These are phyloP conservation scores for Ascochyta koolunga DNA, from an alignment of 2,329 filamentous ascomycete species.

Conservation along the genomic window DNA sequence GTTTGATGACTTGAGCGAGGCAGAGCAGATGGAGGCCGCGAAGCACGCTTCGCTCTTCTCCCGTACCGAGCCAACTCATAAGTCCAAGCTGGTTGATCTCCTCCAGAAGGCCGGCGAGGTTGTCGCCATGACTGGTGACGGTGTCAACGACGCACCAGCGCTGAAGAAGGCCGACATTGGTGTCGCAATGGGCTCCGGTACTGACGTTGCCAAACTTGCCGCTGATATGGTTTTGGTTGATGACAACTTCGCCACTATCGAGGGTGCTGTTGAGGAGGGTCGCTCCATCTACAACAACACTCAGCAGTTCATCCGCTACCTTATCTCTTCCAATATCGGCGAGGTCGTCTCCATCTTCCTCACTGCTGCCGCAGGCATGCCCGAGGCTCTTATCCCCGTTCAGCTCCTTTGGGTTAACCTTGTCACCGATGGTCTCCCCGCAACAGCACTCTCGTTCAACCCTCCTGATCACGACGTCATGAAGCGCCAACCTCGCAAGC, in stretches of 20 bases:
- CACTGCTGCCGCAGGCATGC: constrained; percentile 95
- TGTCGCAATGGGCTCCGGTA: constrained; percentile 97
- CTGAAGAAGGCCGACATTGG: constrained; percentile 99
- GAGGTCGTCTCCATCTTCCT: constrained; percentile 99
- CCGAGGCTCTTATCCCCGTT: constrained; percentile 94
- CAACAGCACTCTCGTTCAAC: constrained; percentile 96
- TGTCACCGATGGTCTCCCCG: constrained; percentile 94
- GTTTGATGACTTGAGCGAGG: constrained; percentile 82
- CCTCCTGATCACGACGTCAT: constrained; percentile 98
- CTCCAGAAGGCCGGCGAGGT: constrained; percentile 92
- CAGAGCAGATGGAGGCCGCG: constrained; percentile 82
- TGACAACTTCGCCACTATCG: constrained; percentile 98
- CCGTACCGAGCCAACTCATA: constrained; percentile 92
- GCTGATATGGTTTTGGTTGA: constrained; percentile 99
- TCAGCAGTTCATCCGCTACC: constrained; percentile 98
- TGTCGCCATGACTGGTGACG: constrained; percentile 98
- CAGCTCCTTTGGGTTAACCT: constrained; percentile 99
- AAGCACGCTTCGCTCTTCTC: constrained; percentile 91
- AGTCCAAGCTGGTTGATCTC: constrained; percentile 96
- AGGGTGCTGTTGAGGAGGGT: constrained; percentile 93
- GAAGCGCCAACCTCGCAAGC: constrained; percentile 87
- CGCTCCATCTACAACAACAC: constrained; percentile 99
- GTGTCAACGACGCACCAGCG: constrained; percentile 96
- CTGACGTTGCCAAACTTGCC: constrained; percentile 93
- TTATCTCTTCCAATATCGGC: constrained; percentile 98